Conservation (phyloP, 768 basidiomycete genomes). For the Galerina sulciceps region DNA sequence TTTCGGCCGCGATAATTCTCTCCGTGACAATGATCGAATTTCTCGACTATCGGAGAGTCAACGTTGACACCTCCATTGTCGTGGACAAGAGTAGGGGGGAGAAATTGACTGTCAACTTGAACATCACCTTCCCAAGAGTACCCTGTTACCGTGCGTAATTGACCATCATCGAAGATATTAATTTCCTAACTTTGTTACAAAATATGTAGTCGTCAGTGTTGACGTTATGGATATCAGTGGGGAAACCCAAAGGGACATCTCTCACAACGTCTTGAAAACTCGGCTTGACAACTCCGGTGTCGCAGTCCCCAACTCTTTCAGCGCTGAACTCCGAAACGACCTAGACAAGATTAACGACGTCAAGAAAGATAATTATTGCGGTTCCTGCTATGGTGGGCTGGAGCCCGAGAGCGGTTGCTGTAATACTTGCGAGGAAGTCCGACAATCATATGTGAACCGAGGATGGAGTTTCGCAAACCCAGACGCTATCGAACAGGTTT, state of each 20-base stretch:
- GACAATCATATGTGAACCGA: constrained; percentile 84
- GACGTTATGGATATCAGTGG: constrained; percentile 99
- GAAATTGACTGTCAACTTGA: constrained; percentile 88
- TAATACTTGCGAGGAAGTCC: constrained; percentile 94
- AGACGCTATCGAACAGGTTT: constrained; percentile 89
- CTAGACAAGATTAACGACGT: constrained; percentile 76
- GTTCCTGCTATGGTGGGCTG: constrained; percentile 92
- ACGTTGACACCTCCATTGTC: constrained; percentile 87
- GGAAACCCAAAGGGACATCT: constrained; percentile 88
- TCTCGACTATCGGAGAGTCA: constrained; percentile 89
- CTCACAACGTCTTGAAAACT: constrained; percentile 88
- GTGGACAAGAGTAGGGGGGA: constrained; percentile 96
- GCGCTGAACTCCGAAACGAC: constrained; percentile 80
- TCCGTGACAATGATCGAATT: constrained; percentile 94
- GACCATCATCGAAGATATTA: neutral
- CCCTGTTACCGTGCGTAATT: constrained; percentile 90
- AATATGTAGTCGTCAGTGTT: constrained; percentile 78
- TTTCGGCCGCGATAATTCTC: constrained; percentile 91
- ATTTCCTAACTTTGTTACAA: neutral
- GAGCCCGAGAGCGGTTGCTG: constrained; percentile 85
- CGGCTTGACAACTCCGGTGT: constrained; percentile 67
- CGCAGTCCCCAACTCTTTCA: constrained; percentile 57
- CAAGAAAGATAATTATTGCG: constrained; percentile 76
- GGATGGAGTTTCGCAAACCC: constrained; percentile 97
- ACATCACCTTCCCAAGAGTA: constrained; percentile 94